These are phyloP conservation scores for Trifolium repens DNA, from an alignment of 306 rosid genomes.

Conservation along the genomic window DNA sequence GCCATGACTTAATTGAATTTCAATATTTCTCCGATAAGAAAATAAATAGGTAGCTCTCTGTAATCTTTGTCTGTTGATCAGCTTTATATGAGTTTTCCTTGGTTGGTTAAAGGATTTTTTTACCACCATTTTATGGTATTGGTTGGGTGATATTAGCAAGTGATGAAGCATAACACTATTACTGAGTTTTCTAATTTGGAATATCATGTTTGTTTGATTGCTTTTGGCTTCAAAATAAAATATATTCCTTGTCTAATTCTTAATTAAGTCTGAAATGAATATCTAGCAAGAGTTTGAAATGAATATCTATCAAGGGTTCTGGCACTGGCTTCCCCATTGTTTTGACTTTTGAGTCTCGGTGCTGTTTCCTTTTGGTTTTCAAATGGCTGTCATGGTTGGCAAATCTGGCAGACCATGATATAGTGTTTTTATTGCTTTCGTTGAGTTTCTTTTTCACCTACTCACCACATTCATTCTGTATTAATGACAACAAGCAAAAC, in stretches of 20 bases:
- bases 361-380: not conserved
- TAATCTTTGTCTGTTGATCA: not conserved
- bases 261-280: not conserved
- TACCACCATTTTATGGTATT: not conserved
- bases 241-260: not conserved
- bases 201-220: too few species aligned
- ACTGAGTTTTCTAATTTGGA: too few species aligned
- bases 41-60: conserved; percentile 1
- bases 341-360: not conserved
- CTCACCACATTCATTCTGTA: not conserved
- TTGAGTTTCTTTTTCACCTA: not conserved
- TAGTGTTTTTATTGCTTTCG: conserved; percentile 3
- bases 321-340: not conserved
- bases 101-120: not conserved
- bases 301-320: not conserved
- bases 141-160: conserved; percentile 1
- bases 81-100: not conserved
- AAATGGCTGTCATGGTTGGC: not conserved
- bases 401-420: conserved; percentile 1
- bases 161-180: not conserved
- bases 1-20: conserved; percentile 7
- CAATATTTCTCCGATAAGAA: not conserved
- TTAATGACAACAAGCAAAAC: not conserved
- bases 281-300: not conserved
- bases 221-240: too few species aligned